These are phyloP conservation scores for Raffaelea arxii DNA, from an alignment of 2,329 filamentous ascomycete species.

Conservation along the genomic window DNA sequence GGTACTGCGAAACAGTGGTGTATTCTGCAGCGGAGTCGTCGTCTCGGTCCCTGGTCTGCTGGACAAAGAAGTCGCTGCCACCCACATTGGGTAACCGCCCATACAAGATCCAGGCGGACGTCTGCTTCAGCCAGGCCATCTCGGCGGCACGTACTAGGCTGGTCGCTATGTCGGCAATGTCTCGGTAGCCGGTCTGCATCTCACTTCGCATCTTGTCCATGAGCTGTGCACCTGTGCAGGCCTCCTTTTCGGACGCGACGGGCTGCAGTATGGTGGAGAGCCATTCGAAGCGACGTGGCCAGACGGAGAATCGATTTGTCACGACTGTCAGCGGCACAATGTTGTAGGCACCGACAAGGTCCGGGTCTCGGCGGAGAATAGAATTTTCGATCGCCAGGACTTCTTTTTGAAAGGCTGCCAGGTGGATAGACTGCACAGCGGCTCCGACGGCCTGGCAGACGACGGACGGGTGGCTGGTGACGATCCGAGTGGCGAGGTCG, in stretches of 20 bases:
- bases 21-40: too few species aligned
- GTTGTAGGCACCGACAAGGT: slow-evolving; percentile 79
- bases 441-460: slow-evolving; percentile 83
- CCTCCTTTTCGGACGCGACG: slow-evolving; percentile 37
- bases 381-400: slow-evolving; percentile 75
- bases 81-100: slow-evolving; percentile 72
- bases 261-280: slow-evolving; percentile 64
- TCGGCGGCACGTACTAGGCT: slow-evolving; percentile 72
- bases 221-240: slow-evolving; percentile 53
- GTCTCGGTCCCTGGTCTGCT: slow-evolving; percentile 32
- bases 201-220: slow-evolving; percentile 70
- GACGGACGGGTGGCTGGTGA: slow-evolving; percentile 62
- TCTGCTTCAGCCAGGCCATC: slow-evolving; percentile 81
- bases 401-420: slow-evolving; percentile 72
- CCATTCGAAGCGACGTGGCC: slow-evolving; percentile 80
- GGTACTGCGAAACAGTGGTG: slow-evolving; percentile 43
- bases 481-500: slow-evolving; percentile 55
- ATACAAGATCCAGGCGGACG: slow-evolving; percentile 85
- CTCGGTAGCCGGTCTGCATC: slow-evolving; percentile 77
- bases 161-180: slow-evolving; percentile 69
- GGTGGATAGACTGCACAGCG: slow-evolving; percentile 62
- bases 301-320: slow-evolving; percentile 75
- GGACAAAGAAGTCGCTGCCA: slow-evolving; percentile 79
- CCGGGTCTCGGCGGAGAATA: slow-evolving; percentile 67
- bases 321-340: slow-evolving; percentile 86